phyloP scores from a whole-genome alignment of 2,329 filamentous ascomycete genomes.

The Neopestalotiopsis sp. region DNA sequence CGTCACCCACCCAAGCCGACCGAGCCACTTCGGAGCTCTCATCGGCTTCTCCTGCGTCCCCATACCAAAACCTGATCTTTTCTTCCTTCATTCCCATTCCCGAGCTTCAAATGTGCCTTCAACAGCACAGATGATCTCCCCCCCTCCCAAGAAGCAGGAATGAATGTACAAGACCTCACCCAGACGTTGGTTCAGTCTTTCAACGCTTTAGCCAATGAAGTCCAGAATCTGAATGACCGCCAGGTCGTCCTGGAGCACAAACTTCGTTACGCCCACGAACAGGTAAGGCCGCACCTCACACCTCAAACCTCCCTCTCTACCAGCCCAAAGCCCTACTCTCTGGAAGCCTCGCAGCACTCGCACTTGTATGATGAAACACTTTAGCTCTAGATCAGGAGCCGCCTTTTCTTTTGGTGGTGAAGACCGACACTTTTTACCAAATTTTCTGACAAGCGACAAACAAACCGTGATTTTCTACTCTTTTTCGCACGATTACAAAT shows the following conservation, averaged over 20 bases:
- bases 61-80: not conserved
- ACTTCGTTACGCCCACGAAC: constrained; percentile 69
- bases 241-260: constrained; percentile 72
- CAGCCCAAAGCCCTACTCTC: not conserved
- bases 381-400: constrained; percentile 90
- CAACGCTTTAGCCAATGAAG: constrained; percentile 68
- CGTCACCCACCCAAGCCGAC: not conserved
- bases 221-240: constrained; percentile 66
- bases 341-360: not conserved
- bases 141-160: constrained; percentile 32
- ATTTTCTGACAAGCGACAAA: constrained; percentile 42
- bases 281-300: constrained; percentile 55
- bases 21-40: constrained; percentile 14
- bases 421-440: constrained; percentile 64
- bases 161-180: constrained; percentile 51
- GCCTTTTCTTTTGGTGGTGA: constrained; percentile 50
- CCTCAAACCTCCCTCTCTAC: constrained; percentile 6
- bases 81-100: not conserved
- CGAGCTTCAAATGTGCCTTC: constrained; percentile 4
- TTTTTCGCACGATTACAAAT: not conserved
- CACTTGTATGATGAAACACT: constrained; percentile 48
- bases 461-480: not conserved
- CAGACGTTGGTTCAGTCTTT: constrained; percentile 69
- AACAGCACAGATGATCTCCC: not conserved
- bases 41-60: not conserved